Percentiles rank a stretch among this genome's conserved stretches.
phyloP scores from a whole-genome alignment of 805 yeast genomes.

The Starmerella powellii region DNA sequence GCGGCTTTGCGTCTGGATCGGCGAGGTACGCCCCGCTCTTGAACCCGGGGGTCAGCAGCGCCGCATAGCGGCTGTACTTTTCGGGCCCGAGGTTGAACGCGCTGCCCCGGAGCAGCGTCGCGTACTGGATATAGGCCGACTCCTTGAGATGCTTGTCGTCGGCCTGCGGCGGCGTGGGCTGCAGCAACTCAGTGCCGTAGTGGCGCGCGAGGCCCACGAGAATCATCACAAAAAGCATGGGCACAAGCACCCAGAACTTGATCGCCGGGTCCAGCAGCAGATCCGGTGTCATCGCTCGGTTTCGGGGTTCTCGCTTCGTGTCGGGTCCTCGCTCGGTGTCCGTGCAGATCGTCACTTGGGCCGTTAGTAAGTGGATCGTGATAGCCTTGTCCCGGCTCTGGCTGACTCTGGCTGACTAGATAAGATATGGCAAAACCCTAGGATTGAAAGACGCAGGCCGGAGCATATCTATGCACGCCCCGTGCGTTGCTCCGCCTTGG shows the following conservation, averaged over 20 bases:
- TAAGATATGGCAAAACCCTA: neutral
- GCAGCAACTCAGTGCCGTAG: conserved; percentile 48
- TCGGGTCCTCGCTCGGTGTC: too few species aligned
- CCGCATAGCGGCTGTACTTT: conserved; percentile 45
- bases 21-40: conserved; percentile 46
- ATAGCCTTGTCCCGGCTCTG: too few species aligned
- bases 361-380: neutral
- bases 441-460: neutral
- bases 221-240: conserved; percentile 83
- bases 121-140: conserved; percentile 43
- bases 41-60: conserved; percentile 38
- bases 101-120: conserved; percentile 46
- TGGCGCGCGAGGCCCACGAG: conserved; percentile 70
- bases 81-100: conserved; percentile 39
- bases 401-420: too few species aligned
- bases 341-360: too few species aligned
- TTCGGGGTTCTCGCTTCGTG: too few species aligned
- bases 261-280: conserved; percentile 66
- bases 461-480: neutral
- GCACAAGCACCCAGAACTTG: conserved; percentile 80
- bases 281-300: conserved; percentile 28
- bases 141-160: conserved; percentile 45
- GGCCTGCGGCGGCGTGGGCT: conserved; percentile 45
- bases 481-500: too few species aligned
- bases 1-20: conserved; percentile 34